Evolutionary conservation across 345 rosid genomes (phyloP).

Genomic region (Eucalyptus globulus): DNA sequence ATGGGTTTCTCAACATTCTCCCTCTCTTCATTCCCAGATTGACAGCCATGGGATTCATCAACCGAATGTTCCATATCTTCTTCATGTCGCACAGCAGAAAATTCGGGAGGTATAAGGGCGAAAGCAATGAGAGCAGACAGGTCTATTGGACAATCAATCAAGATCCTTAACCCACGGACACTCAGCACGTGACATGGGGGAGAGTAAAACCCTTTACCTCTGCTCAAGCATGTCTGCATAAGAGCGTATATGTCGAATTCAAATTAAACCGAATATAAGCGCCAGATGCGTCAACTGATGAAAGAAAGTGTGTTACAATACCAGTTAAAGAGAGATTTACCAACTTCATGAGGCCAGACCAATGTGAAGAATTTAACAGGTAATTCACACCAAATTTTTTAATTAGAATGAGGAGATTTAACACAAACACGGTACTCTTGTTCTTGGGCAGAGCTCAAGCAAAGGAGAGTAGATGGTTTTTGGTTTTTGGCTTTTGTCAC

Average conservation of each 20-base stretch:
- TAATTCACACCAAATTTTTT: not conserved
- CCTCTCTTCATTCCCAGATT: constrained; percentile 21
- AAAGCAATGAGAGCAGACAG: constrained; percentile 52
- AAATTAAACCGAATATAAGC: not conserved
- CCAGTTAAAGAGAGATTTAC: constrained; percentile 4
- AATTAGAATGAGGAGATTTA: too few species aligned
- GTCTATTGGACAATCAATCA: constrained; percentile 74
- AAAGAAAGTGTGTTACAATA: not conserved
- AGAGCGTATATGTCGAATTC: not conserved
- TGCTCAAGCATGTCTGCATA: constrained; percentile 73
- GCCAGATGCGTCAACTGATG: not conserved
- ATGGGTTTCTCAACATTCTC: constrained; percentile 22
- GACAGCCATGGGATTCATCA: not conserved
- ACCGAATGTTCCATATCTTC: constrained; percentile 4
- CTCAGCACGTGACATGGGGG: constrained; percentile 61
- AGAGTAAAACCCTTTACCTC: constrained; percentile 58
- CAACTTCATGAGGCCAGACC: constrained; percentile 30
- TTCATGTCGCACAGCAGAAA: not conserved
- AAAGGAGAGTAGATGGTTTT: not conserved
- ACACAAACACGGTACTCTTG: too few species aligned
- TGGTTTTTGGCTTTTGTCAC: not conserved
- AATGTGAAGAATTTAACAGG: not conserved
- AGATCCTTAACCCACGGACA: constrained; percentile 51
- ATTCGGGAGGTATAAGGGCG: constrained; percentile 36
- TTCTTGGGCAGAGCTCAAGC: not conserved